Evolutionary conservation across 495 filamentous ascomycete genomes (phyloP), one percentile per base, ranked within the genome.

Genomic region (Neurospora sp.): DNA sequence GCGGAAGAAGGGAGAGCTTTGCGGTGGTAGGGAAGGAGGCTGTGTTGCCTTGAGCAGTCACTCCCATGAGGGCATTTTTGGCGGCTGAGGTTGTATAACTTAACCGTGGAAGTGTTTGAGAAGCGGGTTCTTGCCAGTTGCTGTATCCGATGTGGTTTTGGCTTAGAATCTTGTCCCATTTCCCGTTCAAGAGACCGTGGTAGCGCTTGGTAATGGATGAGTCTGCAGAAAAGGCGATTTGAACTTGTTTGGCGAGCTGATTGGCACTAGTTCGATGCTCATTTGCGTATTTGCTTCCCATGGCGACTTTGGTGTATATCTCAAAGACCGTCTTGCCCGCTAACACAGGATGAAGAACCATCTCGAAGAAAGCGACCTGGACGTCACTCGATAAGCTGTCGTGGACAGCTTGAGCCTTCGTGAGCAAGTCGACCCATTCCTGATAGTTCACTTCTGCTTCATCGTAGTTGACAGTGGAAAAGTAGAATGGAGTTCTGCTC

Each of bases 281-380:
- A 38, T 66, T 73, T 16, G 73, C 72, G 53, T 78, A 76, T n/a
- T 70, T 70, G 70, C 31, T 61, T 11, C 75, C 77, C 9, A 81
- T 66, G 0, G 79, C 76, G 6, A 74, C 71, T 69, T 81, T 81
- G 53, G 75, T 77, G 75, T 81, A 81, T 48, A 81, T 81, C 71
- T 81, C 79, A 48, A 73, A 81, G 37, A 81, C 78, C 11, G 71
- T 70, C 42, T 85, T 83, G 16, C 85, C 89, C 35, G 88, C 87
- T 35, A 85, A 79, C 5, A 87, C 83, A 0, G 89, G 89, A 73
- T 92, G 89, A 3, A 89, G 81, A 3, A 92, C 85, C 46, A 90
- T 82, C 75, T 91, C 83, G 77, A 88, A 92, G 76, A 89, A 91
- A 1, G 88, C 78, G n/a, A 84, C 72, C 71, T 87, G 74, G 3